These are phyloP conservation scores for Prunus yedoensis DNA, from an alignment of 331 rosid genomes.

Conservation along the genomic window DNA sequence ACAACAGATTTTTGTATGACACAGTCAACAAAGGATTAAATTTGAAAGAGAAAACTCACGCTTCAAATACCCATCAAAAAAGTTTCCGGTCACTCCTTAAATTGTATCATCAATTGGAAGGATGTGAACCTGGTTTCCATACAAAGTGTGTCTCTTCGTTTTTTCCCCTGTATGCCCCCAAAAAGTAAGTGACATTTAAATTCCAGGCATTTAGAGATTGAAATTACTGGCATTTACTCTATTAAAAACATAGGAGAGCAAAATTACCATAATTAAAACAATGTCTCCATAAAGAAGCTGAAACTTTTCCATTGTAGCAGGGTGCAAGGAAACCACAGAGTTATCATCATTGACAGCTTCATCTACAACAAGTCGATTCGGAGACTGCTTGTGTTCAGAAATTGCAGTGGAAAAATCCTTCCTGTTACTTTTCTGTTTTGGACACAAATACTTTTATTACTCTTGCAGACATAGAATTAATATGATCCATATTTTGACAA, in stretches of 20 bases:
- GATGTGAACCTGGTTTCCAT: conserved; percentile 55
- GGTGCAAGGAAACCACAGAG: conserved; percentile 49
- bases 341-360: conserved; percentile 48
- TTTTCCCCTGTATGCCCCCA: conserved; percentile 45
- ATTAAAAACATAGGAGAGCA: background rate
- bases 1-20: background rate
- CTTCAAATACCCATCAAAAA: conserved; percentile 60
- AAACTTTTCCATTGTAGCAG: conserved; percentile 51
- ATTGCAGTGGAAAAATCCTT: conserved; percentile 57
- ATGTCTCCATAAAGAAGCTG: conserved; percentile 45
- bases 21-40: background rate
- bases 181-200: background rate
- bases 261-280: too few relatives aligned
- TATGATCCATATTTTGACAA: background rate
- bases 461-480: background rate
- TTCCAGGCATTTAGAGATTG: background rate
- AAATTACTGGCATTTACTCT: too few relatives aligned
- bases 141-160: conserved; percentile 54
- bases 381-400: conserved; percentile 60
- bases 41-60: conserved; percentile 36
- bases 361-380: conserved; percentile 55
- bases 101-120: conserved; percentile 63
- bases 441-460: background rate
- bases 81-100: conserved; percentile 54
- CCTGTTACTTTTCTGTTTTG: conserved; percentile 39